Base-by-base conservation (phyloP, 2,329 filamentous ascomycete species). In the Paraphoma sp. region DNA sequence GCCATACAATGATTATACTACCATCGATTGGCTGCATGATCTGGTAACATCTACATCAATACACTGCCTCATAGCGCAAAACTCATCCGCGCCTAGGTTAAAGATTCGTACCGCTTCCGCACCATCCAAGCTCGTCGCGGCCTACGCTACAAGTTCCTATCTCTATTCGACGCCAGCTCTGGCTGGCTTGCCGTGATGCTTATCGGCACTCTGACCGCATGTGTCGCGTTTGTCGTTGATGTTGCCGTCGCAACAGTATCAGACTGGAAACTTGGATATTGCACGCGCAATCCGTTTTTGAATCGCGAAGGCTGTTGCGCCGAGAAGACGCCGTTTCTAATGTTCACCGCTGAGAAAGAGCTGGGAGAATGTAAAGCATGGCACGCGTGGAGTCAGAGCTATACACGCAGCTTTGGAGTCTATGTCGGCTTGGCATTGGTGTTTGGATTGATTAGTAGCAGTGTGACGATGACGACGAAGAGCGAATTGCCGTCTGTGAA, bases 21-120 rank as follows among this genome's bases (percentile, higher is more conserved):
- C 84, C 1, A 87, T 87, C 54, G 85, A 88, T 70, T 87, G 84
- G 84, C 76, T 87, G 9, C 85, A 86, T 68, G 84, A 86, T 63
- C 70, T 87, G 53, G 82, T 84, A 67, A 33, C 29, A 46, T 18
- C 3, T 36, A 17, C 3, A 31, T 9, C 45, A 31, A 29, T 47
- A 11, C 4, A 23, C 12, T n/a, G 10, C 33, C n/a, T n/a, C 31
- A 33, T 17, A 36, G 18, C 11, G 17, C 28, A 12, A 33, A 4
- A 14, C 36, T 47, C 33, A 43, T 33, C 8, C 36, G 33, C 6
- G 17, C 4, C 4, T 49, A 83, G 81, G 79, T 86, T 69, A 86
- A 85, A 72, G 83, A 86, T 62, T 84, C 84, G 1, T 83, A 82
- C 61, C 82, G 83, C n/a, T 78, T 79, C 53, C 78, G 83, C 41